Conservation (phyloP, 116 monocot genomes). For the Posidonia oceanica region DNA sequence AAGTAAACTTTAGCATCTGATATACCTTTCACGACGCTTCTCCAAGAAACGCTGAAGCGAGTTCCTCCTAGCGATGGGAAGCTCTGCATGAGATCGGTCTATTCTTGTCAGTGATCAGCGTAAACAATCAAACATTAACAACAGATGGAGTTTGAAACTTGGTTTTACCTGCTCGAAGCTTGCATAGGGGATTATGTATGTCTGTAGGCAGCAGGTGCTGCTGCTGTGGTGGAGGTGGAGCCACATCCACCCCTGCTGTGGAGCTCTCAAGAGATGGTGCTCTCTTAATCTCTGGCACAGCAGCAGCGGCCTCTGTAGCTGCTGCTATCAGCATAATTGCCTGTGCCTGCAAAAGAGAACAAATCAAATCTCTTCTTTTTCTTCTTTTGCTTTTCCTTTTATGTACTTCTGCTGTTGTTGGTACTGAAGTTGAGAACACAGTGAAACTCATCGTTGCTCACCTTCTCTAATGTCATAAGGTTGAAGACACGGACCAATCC, state of each 20-base stretch:
- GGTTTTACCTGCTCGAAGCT: slow-evolving; percentile 47
- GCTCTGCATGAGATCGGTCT: slow-evolving; percentile 13
- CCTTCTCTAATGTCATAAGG: slow-evolving; percentile 63
- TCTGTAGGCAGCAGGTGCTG: slow-evolving; percentile 16
- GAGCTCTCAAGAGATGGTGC: slow-evolving; percentile 65
- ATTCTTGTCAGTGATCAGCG: background rate
- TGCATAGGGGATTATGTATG: slow-evolving; percentile 25
- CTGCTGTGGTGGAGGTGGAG: slow-evolving; percentile 15
- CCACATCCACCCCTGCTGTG: slow-evolving; percentile 4
- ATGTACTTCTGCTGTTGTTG: no score
- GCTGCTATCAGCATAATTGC: slow-evolving; percentile 66
- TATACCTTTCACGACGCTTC: slow-evolving; percentile 76
- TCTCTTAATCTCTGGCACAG: slow-evolving; percentile 27
- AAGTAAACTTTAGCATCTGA: background rate
- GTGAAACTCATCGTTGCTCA: slow-evolving; percentile 2
- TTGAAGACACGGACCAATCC: slow-evolving; percentile 65
- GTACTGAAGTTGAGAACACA: no score
- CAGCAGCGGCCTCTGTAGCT: background rate
- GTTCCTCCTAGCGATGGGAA: slow-evolving; percentile 72
- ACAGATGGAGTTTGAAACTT: background rate
- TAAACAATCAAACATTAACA: background rate
- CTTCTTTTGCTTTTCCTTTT: no score
- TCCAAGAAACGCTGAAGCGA: slow-evolving; percentile 84
- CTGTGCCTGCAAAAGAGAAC: slow-evolving; percentile 33
- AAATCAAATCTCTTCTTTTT: background rate